These are phyloP conservation scores for Ballota nigra DNA, from an alignment of 257 asterid species.

Conservation along the genomic window DNA sequence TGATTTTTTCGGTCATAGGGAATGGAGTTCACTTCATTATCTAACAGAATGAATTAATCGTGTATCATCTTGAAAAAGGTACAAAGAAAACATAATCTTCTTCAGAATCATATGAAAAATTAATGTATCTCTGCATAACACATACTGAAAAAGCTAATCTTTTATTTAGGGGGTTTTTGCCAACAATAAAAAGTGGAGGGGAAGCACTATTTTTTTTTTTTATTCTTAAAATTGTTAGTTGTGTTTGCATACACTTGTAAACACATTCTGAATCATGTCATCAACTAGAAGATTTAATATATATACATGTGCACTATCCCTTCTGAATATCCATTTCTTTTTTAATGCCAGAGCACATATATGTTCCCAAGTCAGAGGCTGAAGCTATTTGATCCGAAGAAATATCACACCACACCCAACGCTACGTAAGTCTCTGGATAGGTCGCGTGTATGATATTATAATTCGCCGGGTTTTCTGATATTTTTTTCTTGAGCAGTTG, in stretches of 20 bases:
- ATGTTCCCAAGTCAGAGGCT: conserved; percentile 2
- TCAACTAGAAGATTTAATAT: neutral
- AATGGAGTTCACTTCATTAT: neutral
- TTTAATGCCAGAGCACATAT: neutral
- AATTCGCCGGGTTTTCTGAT: too few relatives aligned
- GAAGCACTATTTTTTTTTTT: neutral
- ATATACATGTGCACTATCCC: neutral
- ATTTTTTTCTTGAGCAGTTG: too few relatives aligned
- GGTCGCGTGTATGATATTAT: conserved; percentile 85
- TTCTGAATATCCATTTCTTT: neutral
- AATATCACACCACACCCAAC: conserved; percentile 65
- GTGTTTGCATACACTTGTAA: neutral
- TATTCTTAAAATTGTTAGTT: neutral
- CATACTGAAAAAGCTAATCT: neutral
- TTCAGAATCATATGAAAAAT: neutral
- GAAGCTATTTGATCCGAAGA: neutral
- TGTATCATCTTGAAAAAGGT: neutral
- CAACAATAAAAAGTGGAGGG: neutral
- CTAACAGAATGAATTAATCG: neutral
- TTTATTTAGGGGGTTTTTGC: neutral
- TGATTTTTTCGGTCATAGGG: too few relatives aligned
- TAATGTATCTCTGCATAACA: neutral
- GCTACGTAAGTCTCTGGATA: conserved; percentile 69
- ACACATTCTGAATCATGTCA: neutral
- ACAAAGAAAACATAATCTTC: neutral